These are phyloP conservation scores for Albugo candida DNA, from an alignment of 352 stramenopile species.

Conservation along the genomic window DNA sequence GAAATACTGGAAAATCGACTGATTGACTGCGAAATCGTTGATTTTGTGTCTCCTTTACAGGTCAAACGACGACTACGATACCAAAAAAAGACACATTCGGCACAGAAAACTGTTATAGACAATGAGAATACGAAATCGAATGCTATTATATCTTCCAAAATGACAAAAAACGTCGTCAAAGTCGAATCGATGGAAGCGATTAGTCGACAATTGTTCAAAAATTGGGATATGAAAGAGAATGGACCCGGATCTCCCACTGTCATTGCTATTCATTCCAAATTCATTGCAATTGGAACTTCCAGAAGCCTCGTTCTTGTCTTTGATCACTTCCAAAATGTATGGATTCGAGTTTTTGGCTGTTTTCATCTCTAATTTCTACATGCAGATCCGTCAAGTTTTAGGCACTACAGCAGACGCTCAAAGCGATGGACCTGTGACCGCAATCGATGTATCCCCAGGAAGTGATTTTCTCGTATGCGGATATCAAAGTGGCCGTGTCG, in stretches of 20 bases:
- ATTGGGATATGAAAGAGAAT: slow-evolving; percentile 82
- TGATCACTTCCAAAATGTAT: slow-evolving; percentile 91
- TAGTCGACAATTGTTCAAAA: slow-evolving; percentile 79
- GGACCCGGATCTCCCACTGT: slow-evolving; percentile 81
- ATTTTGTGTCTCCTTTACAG: slow-evolving; percentile 62
- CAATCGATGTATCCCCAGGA: slow-evolving; percentile 73
- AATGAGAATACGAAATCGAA: slow-evolving; percentile 46
- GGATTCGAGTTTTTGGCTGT: slow-evolving; percentile 1
- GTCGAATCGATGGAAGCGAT: slow-evolving; percentile 81
- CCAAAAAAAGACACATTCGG: slow-evolving; percentile 9
- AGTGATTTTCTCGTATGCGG: slow-evolving; percentile 84
- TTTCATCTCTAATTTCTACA: neutral
- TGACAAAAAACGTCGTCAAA: slow-evolving; percentile 34
- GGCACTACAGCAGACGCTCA: slow-evolving; percentile 67
- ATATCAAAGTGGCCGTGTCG: slow-evolving; percentile 83
- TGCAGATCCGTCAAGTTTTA: slow-evolving; percentile 70
- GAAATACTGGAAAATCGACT: slow-evolving; percentile 62
- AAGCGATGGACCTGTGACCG: slow-evolving; percentile 60
- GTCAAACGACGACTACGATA: slow-evolving; percentile 59
- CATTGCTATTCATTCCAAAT: slow-evolving; percentile 90
- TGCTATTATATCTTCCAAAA: slow-evolving; percentile 8
- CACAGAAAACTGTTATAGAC: slow-evolving; percentile 17
- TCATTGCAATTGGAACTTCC: slow-evolving; percentile 92
- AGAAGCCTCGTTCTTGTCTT: slow-evolving; percentile 89
- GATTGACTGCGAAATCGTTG: slow-evolving; percentile 60